Conservation (phyloP, 2,329 filamentous ascomycete genomes). For the Claviceps purpurea region DNA sequence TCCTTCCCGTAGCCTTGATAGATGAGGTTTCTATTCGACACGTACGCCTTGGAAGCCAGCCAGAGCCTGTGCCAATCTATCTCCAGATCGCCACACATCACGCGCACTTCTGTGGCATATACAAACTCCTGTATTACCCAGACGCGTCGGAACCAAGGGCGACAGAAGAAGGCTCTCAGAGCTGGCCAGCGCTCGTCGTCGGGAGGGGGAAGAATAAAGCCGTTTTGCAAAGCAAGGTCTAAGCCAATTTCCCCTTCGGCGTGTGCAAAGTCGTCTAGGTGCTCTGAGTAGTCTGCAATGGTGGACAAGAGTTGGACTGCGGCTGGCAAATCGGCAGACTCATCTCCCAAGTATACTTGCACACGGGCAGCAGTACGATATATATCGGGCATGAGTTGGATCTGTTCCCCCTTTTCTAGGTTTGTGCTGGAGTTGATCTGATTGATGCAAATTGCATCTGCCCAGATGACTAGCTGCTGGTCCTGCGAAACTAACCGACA, state of each 20-base stretch:
- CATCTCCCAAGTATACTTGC: constrained; percentile 5
- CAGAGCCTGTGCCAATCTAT: constrained; percentile 6
- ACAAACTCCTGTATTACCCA: constrained; percentile 10
- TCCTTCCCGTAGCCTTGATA: constrained; percentile 2
- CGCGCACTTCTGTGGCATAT: constrained; percentile 5
- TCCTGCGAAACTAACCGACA: constrained; percentile 2
- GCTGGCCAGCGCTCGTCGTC: constrained; percentile 5
- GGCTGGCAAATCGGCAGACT: constrained; percentile 1
- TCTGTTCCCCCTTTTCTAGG: constrained; percentile 7
- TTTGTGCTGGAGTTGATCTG: constrained; percentile 5
- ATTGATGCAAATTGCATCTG: constrained; percentile 10
- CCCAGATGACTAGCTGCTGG: constrained; percentile 6
- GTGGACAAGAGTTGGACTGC: constrained; percentile 2
- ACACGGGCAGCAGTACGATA: constrained; percentile 6
- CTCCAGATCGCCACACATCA: constrained; percentile 5
- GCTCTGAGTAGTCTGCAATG: constrained; percentile 6
- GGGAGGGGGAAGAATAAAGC: constrained; percentile 3
- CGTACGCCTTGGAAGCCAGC: constrained; percentile 7
- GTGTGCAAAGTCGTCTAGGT: constrained; percentile 4
- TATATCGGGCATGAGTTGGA: constrained; percentile 8
- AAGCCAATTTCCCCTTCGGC: constrained; percentile 3
- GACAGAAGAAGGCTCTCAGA: constrained; percentile 6
- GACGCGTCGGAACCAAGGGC: constrained; percentile 7
- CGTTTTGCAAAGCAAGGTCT: constrained; percentile 3
- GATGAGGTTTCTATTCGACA: constrained; percentile 5